Evolutionary conservation across 1,284 basidiomycete genomes (phyloP), one percentile per base, ranked within the genome.

Genomic region (Moesziomyces sp.): DNA sequence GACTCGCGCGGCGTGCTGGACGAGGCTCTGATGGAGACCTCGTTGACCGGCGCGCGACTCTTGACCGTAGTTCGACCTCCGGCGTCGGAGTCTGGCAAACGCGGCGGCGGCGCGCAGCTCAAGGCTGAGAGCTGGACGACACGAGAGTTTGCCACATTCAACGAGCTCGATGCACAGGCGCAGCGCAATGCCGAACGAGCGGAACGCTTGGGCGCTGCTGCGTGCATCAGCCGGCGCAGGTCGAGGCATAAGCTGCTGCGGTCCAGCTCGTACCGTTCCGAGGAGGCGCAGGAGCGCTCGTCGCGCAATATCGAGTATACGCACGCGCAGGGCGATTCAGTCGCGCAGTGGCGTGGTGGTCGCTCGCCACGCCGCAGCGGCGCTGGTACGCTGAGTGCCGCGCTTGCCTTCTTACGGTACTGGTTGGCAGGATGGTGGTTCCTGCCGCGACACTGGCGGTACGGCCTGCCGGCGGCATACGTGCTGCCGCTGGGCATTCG

Each of bases 401-500:
- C 67, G 16, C 49, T 77, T 14, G 71, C 72, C 7, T 70, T 78
- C 23, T 40, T 76, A n/a, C 48, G 68, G 4, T 76, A 68, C 46
- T 77, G 73, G 71, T 44, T 79, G 56, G 69, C 72, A 14, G 72
- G 70, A 2, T 69, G 65, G 61, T 72, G 70, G 66, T 74, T 78
- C 47, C 45, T 78, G 24, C 76, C 76, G 3, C 49, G 56, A 46
- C 64, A 70, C 30, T 76, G 76, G 76, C 49, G 72, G 23, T 64
- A 75, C 46, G 69, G 64, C 16, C 48, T 77, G 7, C 77, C 67
- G 0, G 75, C 65, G 0, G 75, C 69, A 3, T 80, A 78, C 35
- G 71, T 80, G 28, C 44, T 77, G 30, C 78, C 77, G 10, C 48
- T 80, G n/a, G 76, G 78, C 5, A 78, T 80, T 26, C 45, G 77